Conservation (phyloP, 805 yeast species). For the Spathaspora passalidarum region DNA sequence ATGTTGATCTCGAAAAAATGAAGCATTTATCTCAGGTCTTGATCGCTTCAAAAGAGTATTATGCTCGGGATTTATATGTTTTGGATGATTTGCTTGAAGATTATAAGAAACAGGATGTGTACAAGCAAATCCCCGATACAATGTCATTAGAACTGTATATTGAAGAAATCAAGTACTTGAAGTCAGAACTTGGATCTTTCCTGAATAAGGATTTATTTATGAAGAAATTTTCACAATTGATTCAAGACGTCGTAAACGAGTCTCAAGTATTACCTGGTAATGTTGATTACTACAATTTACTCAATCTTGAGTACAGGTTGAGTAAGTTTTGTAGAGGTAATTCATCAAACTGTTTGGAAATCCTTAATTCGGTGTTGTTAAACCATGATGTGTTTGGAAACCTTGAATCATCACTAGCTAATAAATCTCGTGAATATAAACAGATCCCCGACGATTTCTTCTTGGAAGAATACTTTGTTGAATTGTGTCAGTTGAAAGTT, state of each 20-base stretch:
- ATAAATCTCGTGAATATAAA: slow-evolving; percentile 13
- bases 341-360: slow-evolving; percentile 5
- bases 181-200: slow-evolving; percentile 1
- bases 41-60: neutral
- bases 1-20: neutral
- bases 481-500: slow-evolving; percentile 22
- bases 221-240: neutral
- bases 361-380: slow-evolving; percentile 6
- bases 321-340: slow-evolving; percentile 2
- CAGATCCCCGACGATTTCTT: slow-evolving; percentile 32
- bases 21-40: neutral
- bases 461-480: slow-evolving; percentile 31
- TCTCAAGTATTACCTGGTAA: neutral
- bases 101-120: neutral
- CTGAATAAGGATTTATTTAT: neutral
- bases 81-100: slow-evolving; percentile 36
- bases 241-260: neutral
- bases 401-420: slow-evolving; percentile 2
- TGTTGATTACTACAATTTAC: neutral
- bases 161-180: slow-evolving; percentile 6
- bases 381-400: slow-evolving; percentile 6
- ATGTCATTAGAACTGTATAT: slow-evolving; percentile 11
- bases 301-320: slow-evolving; percentile 2
- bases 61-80: slow-evolving; percentile 16
- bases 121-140: slow-evolving; percentile 16